Base-by-base conservation (phyloP, 371 early-diverging fungal genomes). In the Lichtheimia ramosa region DNA sequence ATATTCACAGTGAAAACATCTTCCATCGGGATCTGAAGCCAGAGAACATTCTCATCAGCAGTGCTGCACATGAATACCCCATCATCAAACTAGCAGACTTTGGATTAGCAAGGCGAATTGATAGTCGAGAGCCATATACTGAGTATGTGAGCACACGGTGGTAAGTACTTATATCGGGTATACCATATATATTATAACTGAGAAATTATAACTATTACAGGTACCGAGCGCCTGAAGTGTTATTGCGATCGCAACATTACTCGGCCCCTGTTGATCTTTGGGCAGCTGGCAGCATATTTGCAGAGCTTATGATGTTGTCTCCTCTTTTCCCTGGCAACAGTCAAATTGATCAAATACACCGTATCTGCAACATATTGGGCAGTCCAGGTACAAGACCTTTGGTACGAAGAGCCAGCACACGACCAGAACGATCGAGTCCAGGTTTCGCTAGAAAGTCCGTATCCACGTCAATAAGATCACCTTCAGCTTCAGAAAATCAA, bases 191-290 rank as follows among this genome's bases (percentile, higher is more conserved):
- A 20, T 41, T n/a, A n/a, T n/a, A n/a, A n/a, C n/a, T n/a, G n/a
- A n/a, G n/a, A n/a, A n/a, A n/a, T n/a, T n/a, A n/a, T n/a, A n/a
- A n/a, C n/a, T n/a, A n/a, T n/a, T n/a, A n/a, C n/a, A 91, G 96
- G 96, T 99, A 99, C 75, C 89, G 99, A 40, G 96, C 99, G 3
- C 99, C 99, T 25, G 99, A 99, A 75, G 90, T 99, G 3, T 70
- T 99, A 18, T 79, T 98, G 39, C 88, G 94, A 21, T 89, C 88
- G 13, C 87, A 90, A 2, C 77, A 76, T 42, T 99, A 99, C 63
- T 88, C 93, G n/a, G 93, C 88, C 21, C 95, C 99, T 4, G 93
- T 99, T 23, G 99, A 99, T 73, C 81, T 99, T 23, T 99, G 99
- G 99, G 98, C 98, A 2, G 80, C 96, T 0, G 99, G 99, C 2